phyloP scores from a whole-genome alignment of 169 alveolate genomes.

The Eimeria falciformis region DNA sequence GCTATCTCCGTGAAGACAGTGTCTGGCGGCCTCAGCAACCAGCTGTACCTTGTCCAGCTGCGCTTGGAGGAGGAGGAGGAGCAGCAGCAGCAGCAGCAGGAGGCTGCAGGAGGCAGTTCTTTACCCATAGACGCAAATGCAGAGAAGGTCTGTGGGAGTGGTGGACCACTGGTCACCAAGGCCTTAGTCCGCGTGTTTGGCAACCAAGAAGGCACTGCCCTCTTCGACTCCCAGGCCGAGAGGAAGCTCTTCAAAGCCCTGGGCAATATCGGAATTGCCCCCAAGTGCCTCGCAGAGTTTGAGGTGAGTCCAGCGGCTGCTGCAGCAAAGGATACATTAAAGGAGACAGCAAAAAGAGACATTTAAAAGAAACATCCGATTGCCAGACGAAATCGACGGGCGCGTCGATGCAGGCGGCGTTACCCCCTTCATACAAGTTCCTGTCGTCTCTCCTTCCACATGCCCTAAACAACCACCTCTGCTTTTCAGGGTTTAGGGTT shows the following conservation, averaged over 20 bases:
- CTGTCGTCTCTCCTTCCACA: conserved; percentile 10
- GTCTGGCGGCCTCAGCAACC: conserved; percentile 73
- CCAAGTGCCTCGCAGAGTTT: conserved; percentile 54
- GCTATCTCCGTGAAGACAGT: background rate
- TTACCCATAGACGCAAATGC: background rate
- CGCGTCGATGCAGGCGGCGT: conserved; percentile 59
- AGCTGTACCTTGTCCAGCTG: conserved; percentile 34
- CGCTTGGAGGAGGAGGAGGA: background rate
- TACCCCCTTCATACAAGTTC: background rate
- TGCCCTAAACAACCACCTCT: conserved; percentile 14
- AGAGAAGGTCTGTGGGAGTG: background rate
- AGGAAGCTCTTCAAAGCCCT: conserved; percentile 51
- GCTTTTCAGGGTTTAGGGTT: conserved; percentile 19
- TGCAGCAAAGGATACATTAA: background rate
- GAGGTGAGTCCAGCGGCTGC: background rate
- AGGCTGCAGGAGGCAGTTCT: background rate
- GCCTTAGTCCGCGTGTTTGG: conserved; percentile 70
- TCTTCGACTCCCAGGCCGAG: conserved; percentile 55
- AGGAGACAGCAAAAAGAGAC: conserved; percentile 7
- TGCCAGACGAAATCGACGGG: conserved; percentile 13
- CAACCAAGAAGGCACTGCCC: conserved; percentile 44
- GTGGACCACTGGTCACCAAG: background rate
- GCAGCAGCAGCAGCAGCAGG: background rate
- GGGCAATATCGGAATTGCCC: conserved; percentile 54
- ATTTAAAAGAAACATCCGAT: conserved; percentile 18